Evolutionary conservation across 78 protist species (phyloP), one percentile per base, ranked within the genome.

Genomic region (Pigoraptor vietnamica): DNA sequence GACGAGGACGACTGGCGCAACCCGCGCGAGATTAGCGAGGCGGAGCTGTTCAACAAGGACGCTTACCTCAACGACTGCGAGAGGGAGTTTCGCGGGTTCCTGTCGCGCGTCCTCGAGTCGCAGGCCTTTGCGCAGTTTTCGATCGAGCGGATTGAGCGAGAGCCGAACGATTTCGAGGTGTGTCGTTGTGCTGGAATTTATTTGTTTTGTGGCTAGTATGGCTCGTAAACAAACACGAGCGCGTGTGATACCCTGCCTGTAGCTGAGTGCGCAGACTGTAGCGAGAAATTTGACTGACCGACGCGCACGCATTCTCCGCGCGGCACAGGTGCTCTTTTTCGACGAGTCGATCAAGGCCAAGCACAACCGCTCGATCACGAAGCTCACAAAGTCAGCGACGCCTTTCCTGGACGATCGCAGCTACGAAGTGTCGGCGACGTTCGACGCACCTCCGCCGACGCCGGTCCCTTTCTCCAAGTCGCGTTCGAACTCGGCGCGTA

Each of bases 71-170:
- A 9, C 23, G 37, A 25, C 67, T 1, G 23, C 32, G 55, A 24
- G 23, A 29, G 23, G 67, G 40, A 81, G 29, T 14, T 29, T 24
- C 88, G 35, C 29, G 23, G 32, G 89, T 90, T 90, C 81, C n/a
- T 90, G 79, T 25, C 21, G 34, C 33, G 10, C 21, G 35, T 90
- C 24, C 40, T 90, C 19, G 88, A 36, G 48, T 2, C 37, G 40
- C 92, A 90, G 67, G 88, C 88, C 24, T 90, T 90, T 83, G 37
- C 87, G 56, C 92, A 81, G 23, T 90, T 90, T 36, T 14, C 37
- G 37, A 37, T 34, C 37, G 86, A 90, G 87, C 92, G 92, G 14
- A 55, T 81, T 9, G 79, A 55, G 32, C 84, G 84, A 14, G 34
- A 14, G 23, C 84, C 84, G 10, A 79, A 25, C 84, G 84, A 79